Base-by-base conservation (phyloP, 176 grass and related monocot species). In the Metroxylon sagu region DNA sequence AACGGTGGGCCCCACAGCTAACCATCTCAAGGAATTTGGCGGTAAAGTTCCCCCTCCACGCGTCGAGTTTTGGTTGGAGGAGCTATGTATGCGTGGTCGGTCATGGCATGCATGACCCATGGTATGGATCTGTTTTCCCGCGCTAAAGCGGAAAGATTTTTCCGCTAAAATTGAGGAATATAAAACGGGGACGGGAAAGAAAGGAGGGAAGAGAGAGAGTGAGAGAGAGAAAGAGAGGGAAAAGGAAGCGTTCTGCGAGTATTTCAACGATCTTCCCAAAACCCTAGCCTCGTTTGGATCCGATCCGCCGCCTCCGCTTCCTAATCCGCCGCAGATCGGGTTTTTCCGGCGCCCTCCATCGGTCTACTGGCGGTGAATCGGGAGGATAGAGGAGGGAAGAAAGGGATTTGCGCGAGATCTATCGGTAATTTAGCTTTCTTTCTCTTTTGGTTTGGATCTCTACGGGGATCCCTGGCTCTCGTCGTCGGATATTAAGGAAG, bases 161-260 rank as follows among this genome's bases (percentile, higher is more conserved):
- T 17, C 15, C 35, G 23, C 19, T 10, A 16, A 50, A 15, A 19
- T 6, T 21, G 5, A 6, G 19, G 35, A 50, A 51, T 8, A 50
- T 26, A 69, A 26, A 25, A 69, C 5, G 49, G 58, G 19, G 69
- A 50, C 26, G 18, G 28, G 19, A 72, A 58, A 71, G 62, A 54
- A 14, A 19, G 19, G 26, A 21, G 50, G 50, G 18, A 59, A 70
- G 7, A 30, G 26, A 8, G 39, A 6, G 10, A 25, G 52, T 14
- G 63, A 28, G 64, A 4, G 50, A 67, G 64, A 67, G 16, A 5
- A 16, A 19, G 56, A 28, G 18, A 6, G 55, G 25, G 49, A 67
- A 8, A 14, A 14, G n/a, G 8, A n/a, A 52, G 70, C 50, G 35
- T 62, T 72, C 63, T 73, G 59, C 29, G 29, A 39, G 12, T 3